Percentiles rank a stretch among this genome's conserved stretches.
Evolutionary conservation across 2,329 filamentous ascomycete genomes (phyloP).

Genomic region (Trichoderma koningii): DNA sequence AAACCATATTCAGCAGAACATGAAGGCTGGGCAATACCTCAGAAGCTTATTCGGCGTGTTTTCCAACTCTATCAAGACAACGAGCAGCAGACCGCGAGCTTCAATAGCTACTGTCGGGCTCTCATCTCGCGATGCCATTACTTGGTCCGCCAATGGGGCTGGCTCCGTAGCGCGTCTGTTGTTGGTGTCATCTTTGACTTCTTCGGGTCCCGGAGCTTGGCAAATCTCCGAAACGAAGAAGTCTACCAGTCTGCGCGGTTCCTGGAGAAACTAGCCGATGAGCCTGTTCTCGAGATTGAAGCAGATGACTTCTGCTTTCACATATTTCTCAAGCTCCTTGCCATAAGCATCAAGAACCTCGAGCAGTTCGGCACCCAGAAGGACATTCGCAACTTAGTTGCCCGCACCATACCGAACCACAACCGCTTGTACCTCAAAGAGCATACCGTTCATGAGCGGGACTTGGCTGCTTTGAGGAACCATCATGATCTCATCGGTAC

Average conservation of each 20-base stretch:
- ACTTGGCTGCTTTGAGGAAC: conserved; percentile 65
- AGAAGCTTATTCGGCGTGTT: conserved; percentile 57
- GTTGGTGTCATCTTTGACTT: conserved; percentile 68
- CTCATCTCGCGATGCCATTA: conserved; percentile 63
- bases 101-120: conserved; percentile 66
- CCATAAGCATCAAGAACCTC: conserved; percentile 57
- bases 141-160: conserved; percentile 66
- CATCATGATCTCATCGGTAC: conserved; percentile 69
- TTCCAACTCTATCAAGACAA: conserved; percentile 62
- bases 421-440: conserved; percentile 66
- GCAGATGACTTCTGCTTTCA: conserved; percentile 65
- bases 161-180: conserved; percentile 59
- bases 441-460: conserved; percentile 58
- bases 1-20: conserved; percentile 35
- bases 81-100: conserved; percentile 57
- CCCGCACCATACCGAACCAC: conserved; percentile 66
- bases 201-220: conserved; percentile 63
- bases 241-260: conserved; percentile 63
- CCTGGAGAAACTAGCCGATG: conserved; percentile 55
- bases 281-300: conserved; percentile 52
- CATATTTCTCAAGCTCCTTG: conserved; percentile 66
- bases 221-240: conserved; percentile 66
- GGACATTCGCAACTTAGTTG: conserved; percentile 62
- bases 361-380: conserved; percentile 52
- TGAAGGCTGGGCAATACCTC: conserved; percentile 64